Conservation (phyloP, 192 early-diverging fungal genomes). For the Backusella parvicylindrica region DNA sequence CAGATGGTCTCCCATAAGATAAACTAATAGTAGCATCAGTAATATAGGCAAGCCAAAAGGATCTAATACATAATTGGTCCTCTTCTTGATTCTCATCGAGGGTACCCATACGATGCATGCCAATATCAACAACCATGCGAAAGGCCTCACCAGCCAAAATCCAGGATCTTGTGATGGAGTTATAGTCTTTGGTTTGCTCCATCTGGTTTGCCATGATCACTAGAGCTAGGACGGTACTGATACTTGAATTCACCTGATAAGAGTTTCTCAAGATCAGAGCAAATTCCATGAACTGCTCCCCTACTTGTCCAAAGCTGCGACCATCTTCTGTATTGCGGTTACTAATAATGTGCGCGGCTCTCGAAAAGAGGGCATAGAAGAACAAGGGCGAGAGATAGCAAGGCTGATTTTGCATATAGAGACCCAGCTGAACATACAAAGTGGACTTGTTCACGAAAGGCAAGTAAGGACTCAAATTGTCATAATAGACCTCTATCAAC, state of each 20-base stretch:
- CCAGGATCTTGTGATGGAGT: constrained; percentile 58
- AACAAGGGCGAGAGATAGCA: background rate
- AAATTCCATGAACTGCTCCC: background rate
- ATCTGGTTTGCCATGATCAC: constrained; percentile 58
- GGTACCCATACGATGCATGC: constrained; percentile 50
- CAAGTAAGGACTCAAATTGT: background rate
- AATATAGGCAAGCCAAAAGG: constrained; percentile 70
- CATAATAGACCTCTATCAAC: background rate
- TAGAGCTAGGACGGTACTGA: constrained; percentile 56
- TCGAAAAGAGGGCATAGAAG: background rate
- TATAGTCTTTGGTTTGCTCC: constrained; percentile 40
- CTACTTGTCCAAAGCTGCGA: background rate
- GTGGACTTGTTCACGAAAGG: background rate
- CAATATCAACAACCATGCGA: constrained; percentile 69
- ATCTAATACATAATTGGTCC: constrained; percentile 51
- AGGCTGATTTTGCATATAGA: background rate
- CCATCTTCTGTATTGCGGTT: background rate
- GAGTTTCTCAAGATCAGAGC: constrained; percentile 40
- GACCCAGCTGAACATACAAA: background rate
- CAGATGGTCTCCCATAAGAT: constrained; percentile 53
- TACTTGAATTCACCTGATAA: constrained; percentile 47
- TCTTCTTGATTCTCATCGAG: background rate
- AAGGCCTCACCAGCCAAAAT: constrained; percentile 66
- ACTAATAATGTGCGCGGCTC: background rate
- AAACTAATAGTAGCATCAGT: constrained; percentile 63